Base-by-base conservation (phyloP, 192 early-diverging fungal genomes). In the Podochytrium sp. region DNA sequence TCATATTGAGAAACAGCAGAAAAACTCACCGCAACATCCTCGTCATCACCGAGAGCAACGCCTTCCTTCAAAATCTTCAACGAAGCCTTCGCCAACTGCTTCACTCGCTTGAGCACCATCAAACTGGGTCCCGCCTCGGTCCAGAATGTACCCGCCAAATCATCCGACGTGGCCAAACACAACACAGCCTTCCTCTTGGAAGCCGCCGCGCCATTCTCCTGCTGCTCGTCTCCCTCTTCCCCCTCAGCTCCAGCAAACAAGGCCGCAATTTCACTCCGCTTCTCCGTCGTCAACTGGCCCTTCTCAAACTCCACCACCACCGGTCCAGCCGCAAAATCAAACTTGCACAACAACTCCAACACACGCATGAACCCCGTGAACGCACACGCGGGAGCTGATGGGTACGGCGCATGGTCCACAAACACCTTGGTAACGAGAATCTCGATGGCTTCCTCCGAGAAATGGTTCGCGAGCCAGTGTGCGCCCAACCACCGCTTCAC, bases 401-500 rank as follows among this genome's bases (percentile, higher is more conserved):
- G 93, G 14, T 78, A 82, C 1, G 77, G 62, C 27, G 62, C 52
- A 30, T 91, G 76, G 18, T 90, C 83, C 25, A 91, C 80, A 77
- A 92, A 98, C 30, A 93, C 89, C 1, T 79, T 77, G 0, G 89
- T 89, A 38, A 85, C 89, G 0, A 95, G 76, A 69, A 56, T 34
- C 77, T 98, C 96, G 37, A 94, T 80, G 23, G 89, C 66, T 79
- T 96, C 93, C 51, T 92, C 91, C 0, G 88, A 75, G 4, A 97
- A 83, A 23, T 67, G 68, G 1, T 79, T 69, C 12, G 25, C 27
- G 33, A 92, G 83, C 4, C 96, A 81, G 73, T 99, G 96, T 25
- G 91, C 83, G 6, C 89, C 82, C 32, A 96, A 78, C 95, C 95
- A 99, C 66, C 95, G 88, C 85, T 99, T 99, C 23, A 88, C 78